Evolutionary conservation across 2,329 filamentous ascomycete genomes (phyloP).

Genomic region (Sphaceloma murrayae): DNA sequence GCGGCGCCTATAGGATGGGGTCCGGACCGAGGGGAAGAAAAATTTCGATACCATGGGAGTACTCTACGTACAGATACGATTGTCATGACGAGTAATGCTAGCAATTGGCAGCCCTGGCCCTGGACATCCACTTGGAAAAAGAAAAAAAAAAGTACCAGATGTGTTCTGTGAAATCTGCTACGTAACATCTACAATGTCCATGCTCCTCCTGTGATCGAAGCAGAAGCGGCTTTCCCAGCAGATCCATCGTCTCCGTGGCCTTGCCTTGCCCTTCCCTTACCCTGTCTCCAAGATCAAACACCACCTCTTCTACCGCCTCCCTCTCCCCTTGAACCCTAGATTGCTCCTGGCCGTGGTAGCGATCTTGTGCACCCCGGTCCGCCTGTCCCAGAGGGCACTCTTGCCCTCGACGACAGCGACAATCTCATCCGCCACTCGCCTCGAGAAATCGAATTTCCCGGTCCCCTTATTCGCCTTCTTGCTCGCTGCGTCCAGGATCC

Average conservation of each 20-base stretch:
- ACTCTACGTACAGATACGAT: too few relatives aligned
- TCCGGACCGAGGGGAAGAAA: too few relatives aligned
- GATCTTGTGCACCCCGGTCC: constrained; percentile 67
- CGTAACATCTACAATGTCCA: not conserved
- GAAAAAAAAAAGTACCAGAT: too few relatives aligned
- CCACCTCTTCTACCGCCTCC: constrained; percentile 18
- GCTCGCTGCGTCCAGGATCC: constrained; percentile 78
- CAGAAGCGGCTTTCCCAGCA: too few relatives aligned
- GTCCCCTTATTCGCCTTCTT: constrained; percentile 66
- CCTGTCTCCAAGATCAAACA: not conserved
- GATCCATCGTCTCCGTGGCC: too few relatives aligned
- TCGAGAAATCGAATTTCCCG: constrained; percentile 62
- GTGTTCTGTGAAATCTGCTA: too few relatives aligned
- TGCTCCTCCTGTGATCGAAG: constrained; percentile 11
- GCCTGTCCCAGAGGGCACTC: constrained; percentile 75
- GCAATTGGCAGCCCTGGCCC: too few relatives aligned
- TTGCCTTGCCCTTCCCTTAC: not conserved
- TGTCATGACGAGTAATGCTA: too few relatives aligned
- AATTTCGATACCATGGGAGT: too few relatives aligned
- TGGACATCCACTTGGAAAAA: too few relatives aligned
- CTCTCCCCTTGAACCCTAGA: constrained; percentile 32
- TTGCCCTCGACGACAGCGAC: constrained; percentile 79
- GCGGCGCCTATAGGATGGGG: too few relatives aligned
- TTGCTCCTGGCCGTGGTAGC: constrained; percentile 73
- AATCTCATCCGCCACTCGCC: constrained; percentile 75